Evolutionary conservation across 1,284 basidiomycete species (phyloP).

Genomic region (Schizopora paradoxa): DNA sequence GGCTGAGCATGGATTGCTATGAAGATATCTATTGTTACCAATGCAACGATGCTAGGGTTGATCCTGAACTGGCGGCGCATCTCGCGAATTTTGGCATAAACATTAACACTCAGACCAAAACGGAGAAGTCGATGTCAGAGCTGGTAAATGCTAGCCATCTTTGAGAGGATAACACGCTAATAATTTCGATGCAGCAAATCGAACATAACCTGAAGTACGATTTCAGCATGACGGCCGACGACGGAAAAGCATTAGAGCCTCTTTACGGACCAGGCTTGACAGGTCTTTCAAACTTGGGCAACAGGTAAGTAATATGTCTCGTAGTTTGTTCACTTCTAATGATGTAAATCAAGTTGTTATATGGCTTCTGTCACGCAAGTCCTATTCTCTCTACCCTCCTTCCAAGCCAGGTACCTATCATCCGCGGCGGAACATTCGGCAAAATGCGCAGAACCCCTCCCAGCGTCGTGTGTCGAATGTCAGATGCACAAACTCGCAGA

Average conservation of each 20-base stretch:
- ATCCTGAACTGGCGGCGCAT: conserved; percentile 75
- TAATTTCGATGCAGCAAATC: conserved; percentile 65
- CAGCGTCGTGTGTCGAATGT: conserved; percentile 88
- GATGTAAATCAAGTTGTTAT: conserved; percentile 72
- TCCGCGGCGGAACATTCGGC: conserved; percentile 54
- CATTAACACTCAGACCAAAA: conserved; percentile 80
- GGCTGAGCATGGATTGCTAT: not conserved
- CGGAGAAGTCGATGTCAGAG: conserved; percentile 97
- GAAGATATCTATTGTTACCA: conserved; percentile 92
- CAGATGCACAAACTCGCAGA: conserved; percentile 93
- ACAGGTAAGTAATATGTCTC: conserved; percentile 52
- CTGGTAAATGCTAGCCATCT: conserved; percentile 48
- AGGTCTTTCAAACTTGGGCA: conserved; percentile 90
- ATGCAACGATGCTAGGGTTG: conserved; percentile 85
- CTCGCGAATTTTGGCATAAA: conserved; percentile 86
- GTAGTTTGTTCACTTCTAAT: not conserved
- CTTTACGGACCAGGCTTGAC: conserved; percentile 88
- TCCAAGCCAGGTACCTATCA: conserved; percentile 70
- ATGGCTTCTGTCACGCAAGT: conserved; percentile 93
- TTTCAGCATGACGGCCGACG: conserved; percentile 89
- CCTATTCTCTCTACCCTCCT: conserved; percentile 77
- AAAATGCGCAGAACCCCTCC: conserved; percentile 63
- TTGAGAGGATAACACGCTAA: not conserved
- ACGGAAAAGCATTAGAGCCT: conserved; percentile 84
- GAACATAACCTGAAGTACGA: conserved; percentile 96